Evolutionary conservation across 352 stramenopile species (phyloP).

Genomic region (Pythium insidiosum): DNA sequence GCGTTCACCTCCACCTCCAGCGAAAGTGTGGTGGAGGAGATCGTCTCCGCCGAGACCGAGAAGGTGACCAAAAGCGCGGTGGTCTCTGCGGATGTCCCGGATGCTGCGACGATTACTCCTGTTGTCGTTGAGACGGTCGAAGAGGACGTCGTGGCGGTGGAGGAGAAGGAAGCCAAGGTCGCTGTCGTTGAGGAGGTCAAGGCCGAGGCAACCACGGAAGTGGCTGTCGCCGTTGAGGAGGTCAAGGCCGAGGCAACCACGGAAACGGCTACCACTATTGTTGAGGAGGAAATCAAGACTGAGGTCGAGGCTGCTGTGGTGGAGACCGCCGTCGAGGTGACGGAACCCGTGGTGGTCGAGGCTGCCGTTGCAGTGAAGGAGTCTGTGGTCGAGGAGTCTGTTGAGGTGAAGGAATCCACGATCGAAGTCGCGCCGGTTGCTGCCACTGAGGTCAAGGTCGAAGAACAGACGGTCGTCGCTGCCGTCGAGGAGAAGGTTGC

Average conservation of each 20-base stretch:
- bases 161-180: constrained; percentile 6
- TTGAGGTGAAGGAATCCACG: neutral
- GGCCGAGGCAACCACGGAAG: constrained; percentile 1
- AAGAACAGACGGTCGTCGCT: constrained; percentile 1
- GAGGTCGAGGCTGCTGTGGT: constrained; percentile 2
- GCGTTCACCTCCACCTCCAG: too few relatives aligned
- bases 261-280: too few relatives aligned
- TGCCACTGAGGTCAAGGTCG: neutral
- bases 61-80: constrained; percentile 7
- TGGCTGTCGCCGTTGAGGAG: constrained; percentile 1
- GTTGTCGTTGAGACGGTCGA: constrained; percentile 13
- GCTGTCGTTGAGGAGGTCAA: neutral
- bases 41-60: constrained; percentile 7
- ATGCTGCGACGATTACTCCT: too few relatives aligned
- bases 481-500: constrained; percentile 22
- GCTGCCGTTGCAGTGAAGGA: neutral
- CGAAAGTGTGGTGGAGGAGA: constrained; percentile 13
- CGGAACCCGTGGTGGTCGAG: neutral
- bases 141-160: constrained; percentile 2
- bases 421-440: neutral
- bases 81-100: too few relatives aligned
- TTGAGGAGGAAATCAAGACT: neutral
- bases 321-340: constrained; percentile 1
- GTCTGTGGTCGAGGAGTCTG: neutral
- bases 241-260: constrained; percentile 5